These are phyloP conservation scores for Aspergillus awamori DNA, from an alignment of 2,329 filamentous ascomycete species.

Conservation along the genomic window DNA sequence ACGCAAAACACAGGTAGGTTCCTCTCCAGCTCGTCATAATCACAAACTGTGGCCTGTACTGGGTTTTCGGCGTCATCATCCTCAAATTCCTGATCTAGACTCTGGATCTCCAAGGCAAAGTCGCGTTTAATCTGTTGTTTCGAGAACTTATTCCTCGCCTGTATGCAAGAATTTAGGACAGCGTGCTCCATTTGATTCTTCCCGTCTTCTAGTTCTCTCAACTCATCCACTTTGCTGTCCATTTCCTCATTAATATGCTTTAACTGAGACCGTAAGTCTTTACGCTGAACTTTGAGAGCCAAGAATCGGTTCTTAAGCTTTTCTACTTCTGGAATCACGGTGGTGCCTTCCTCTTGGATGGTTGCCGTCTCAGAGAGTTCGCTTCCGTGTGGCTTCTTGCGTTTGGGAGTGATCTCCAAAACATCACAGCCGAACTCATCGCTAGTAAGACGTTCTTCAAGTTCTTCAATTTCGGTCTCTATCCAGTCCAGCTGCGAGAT, in stretches of 20 bases:
- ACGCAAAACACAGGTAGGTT: slow-evolving; percentile 67
- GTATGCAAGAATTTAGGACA: slow-evolving; percentile 12
- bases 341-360: neutral
- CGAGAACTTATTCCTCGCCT: slow-evolving; percentile 15
- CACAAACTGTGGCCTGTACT: slow-evolving; percentile 43
- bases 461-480: neutral
- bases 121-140: slow-evolving; percentile 10
- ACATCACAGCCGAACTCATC: neutral
- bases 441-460: neutral
- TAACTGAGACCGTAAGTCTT: neutral
- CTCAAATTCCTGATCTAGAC: slow-evolving; percentile 6
- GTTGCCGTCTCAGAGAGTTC: too few species aligned
- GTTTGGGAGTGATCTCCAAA: neutral
- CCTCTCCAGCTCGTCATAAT: slow-evolving; percentile 61
- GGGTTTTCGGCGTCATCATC: slow-evolving; percentile 45
- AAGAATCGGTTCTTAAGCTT: neutral
- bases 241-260: neutral
- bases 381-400: neutral
- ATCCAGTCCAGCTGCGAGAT: neutral
- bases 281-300: neutral
- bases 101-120: slow-evolving; percentile 4
- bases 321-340: neutral
- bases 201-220: slow-evolving; percentile 43
- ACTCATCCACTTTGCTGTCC: slow-evolving; percentile 28
- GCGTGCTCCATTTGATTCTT: slow-evolving; percentile 33